Evolutionary conservation across 78 protist genomes (phyloP).

Genomic region (Thecamonas trahens): DNA sequence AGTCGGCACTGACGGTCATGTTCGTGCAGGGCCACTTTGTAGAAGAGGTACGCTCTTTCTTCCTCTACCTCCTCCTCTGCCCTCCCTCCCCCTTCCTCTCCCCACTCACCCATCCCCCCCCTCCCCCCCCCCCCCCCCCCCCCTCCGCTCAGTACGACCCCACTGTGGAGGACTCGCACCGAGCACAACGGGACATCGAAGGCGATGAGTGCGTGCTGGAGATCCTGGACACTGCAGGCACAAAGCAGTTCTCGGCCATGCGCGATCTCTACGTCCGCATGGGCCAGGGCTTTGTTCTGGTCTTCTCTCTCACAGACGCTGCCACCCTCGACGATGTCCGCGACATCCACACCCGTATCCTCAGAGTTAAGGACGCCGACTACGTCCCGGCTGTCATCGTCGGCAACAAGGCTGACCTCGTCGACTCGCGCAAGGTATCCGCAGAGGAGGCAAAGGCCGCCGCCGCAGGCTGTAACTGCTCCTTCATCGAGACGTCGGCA

Average conservation of each 20-base stretch:
- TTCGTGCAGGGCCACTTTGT: conserved; percentile 14
- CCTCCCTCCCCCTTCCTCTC: not conserved
- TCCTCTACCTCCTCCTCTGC: not conserved
- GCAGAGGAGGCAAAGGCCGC: conserved; percentile 62
- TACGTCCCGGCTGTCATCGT: conserved; percentile 81
- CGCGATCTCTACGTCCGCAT: conserved; percentile 72
- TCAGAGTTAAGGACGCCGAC: conserved; percentile 63
- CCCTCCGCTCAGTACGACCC: too few species aligned
- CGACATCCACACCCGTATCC: conserved; percentile 65
- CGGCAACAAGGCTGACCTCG: conserved; percentile 87
- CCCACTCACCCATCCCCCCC: not conserved
- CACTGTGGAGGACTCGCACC: conserved; percentile 83
- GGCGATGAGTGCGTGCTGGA: conserved; percentile 74
- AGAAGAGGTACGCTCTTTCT: not conserved
- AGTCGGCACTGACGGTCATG: conserved; percentile 24
- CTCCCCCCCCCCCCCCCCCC: not conserved
- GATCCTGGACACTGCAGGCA: conserved; percentile 94
- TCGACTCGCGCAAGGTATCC: conserved; percentile 56
- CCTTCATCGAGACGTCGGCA: conserved; percentile 71
- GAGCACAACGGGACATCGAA: conserved; percentile 83
- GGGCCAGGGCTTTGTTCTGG: conserved; percentile 86
- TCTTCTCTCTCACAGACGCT: conserved; percentile 63
- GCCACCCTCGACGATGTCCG: conserved; percentile 63
- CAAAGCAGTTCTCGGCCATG: conserved; percentile 74
- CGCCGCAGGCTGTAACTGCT: conserved; percentile 40